These are phyloP conservation scores for Solioccasus polychromus DNA, from an alignment of 768 basidiomycete genomes.

Conservation along the genomic window DNA sequence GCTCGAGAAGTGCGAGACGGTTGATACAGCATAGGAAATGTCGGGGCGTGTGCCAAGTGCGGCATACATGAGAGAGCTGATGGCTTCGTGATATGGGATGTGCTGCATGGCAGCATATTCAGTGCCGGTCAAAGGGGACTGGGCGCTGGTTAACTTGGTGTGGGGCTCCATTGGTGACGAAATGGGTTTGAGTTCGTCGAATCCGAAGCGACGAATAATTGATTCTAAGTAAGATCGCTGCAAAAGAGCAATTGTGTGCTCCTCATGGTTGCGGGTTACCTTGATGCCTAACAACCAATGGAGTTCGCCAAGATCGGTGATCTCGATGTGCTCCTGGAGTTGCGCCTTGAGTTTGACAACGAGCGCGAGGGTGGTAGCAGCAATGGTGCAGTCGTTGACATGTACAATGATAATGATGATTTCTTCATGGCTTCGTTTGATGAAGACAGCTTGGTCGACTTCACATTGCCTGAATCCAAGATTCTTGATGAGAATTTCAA, in stretches of 20 bases:
- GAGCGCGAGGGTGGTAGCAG: not conserved
- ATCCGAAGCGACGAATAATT: constrained; percentile 29
- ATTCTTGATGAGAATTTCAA: not conserved
- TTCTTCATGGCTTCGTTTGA: not conserved
- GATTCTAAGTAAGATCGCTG: constrained; percentile 28
- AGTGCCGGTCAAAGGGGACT: constrained; percentile 18
- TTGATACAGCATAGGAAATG: not conserved
- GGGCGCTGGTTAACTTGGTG: constrained; percentile 16
- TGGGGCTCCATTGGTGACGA: constrained; percentile 32
- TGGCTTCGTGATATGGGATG: constrained; percentile 25
- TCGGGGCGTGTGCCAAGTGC: not conserved
- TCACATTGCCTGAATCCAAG: not conserved
- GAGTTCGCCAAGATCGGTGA: not conserved
- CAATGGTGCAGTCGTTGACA: constrained; percentile 16
- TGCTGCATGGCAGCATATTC: constrained; percentile 24
- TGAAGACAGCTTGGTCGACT: not conserved
- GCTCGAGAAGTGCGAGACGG: not conserved
- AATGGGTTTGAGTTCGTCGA: constrained; percentile 24
- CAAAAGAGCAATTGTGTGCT: not conserved
- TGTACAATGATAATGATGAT: constrained; percentile 1
- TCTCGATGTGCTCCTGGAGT: not conserved
- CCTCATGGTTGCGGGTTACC: not conserved
- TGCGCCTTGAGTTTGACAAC: not conserved
- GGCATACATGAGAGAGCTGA: not conserved
- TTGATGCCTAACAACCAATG: constrained; percentile 11